phyloP scores from a whole-genome alignment of 768 basidiomycete genomes.

The Lyophyllum decastes region DNA sequence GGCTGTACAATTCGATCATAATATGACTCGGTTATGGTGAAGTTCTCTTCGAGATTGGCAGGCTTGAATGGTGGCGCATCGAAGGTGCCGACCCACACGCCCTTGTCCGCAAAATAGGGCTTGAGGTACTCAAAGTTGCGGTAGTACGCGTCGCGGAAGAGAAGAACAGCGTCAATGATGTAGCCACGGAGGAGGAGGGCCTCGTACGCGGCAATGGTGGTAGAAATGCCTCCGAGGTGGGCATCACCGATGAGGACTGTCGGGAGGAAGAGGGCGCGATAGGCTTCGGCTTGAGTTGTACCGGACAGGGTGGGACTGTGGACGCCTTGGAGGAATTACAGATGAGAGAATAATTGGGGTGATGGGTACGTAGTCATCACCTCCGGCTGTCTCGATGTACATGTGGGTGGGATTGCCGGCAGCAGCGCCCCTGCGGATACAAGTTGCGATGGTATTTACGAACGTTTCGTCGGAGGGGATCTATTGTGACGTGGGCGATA shows the following conservation, averaged over 20 bases:
- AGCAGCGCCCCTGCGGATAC: constrained; percentile 57
- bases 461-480: constrained; percentile 69
- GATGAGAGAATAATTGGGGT: neutral
- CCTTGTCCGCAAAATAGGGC: constrained; percentile 78
- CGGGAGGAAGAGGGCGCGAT: constrained; percentile 86
- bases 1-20: constrained; percentile 51
- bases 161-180: constrained; percentile 78
- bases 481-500: constrained; percentile 20
- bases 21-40: constrained; percentile 62
- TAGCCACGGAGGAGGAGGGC: constrained; percentile 90
- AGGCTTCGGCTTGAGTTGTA: constrained; percentile 81
- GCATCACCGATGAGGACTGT: constrained; percentile 87
- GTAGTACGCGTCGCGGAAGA: constrained; percentile 88
- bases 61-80: constrained; percentile 58
- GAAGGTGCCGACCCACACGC: constrained; percentile 54
- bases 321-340: constrained; percentile 59
- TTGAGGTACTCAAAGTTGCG: constrained; percentile 82
- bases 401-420: constrained; percentile 46
- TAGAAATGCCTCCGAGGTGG: constrained; percentile 89
- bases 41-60: constrained; percentile 46
- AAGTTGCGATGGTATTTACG: constrained; percentile 59
- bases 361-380: constrained; percentile 52
- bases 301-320: constrained; percentile 89
- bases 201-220: constrained; percentile 91
- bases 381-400: constrained; percentile 96